Evolutionary conservation across 257 asterid species (phyloP).

Genomic region (Osmanthus fragrans): DNA sequence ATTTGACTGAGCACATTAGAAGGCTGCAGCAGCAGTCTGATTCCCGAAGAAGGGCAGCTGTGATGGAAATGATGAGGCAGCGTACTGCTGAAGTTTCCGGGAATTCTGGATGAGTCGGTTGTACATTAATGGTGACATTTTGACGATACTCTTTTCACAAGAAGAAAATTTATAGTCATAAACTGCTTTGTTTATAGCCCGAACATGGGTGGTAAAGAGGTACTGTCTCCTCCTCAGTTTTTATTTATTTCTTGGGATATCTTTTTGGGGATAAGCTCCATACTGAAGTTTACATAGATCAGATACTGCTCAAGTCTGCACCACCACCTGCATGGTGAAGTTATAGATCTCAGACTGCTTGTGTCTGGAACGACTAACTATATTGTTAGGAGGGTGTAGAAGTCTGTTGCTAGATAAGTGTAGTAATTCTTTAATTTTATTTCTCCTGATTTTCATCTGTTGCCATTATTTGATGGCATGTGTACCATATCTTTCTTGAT

Average conservation of each 20-base stretch:
- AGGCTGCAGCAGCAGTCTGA: slow-evolving; percentile 71
- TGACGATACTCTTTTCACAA: background rate
- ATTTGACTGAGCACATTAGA: slow-evolving; percentile 59
- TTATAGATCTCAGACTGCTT: background rate
- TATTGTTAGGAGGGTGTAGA: background rate
- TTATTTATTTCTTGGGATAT: background rate
- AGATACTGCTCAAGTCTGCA: background rate
- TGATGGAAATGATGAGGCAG: slow-evolving; percentile 59
- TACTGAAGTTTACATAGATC: background rate
- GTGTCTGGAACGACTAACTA: background rate
- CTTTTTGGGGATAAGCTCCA: background rate
- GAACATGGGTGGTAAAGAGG: background rate
- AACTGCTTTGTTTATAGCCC: background rate
- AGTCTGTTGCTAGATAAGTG: background rate
- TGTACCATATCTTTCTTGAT: background rate
- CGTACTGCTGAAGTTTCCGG: slow-evolving; percentile 27
- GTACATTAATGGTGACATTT: background rate
- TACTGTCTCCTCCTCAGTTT: background rate
- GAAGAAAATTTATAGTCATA: background rate
- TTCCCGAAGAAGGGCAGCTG: slow-evolving; percentile 68
- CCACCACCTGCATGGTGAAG: background rate
- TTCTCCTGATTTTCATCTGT: background rate
- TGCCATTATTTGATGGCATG: background rate
- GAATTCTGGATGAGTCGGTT: slow-evolving; percentile 5
- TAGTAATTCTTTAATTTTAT: slow-evolving; percentile 3